These are phyloP conservation scores for Chaetothyriales sp. DNA, from an alignment of 2,329 filamentous ascomycete genomes.

Conservation along the genomic window DNA sequence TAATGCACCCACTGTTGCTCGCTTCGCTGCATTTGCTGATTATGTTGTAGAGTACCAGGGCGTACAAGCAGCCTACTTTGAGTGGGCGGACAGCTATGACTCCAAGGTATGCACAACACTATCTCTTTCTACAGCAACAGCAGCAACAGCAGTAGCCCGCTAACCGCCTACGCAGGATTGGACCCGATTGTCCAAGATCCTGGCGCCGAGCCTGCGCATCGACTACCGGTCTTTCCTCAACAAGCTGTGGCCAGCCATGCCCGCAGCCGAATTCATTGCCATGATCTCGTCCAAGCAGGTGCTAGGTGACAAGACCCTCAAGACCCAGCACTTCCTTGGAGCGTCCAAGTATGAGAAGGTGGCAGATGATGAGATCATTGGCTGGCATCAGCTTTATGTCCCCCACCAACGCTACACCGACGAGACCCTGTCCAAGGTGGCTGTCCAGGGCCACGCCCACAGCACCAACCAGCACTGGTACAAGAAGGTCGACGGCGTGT, in stretches of 20 bases:
- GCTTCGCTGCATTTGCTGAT: neutral
- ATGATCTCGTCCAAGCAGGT: conserved; percentile 45
- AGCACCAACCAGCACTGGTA: conserved; percentile 18
- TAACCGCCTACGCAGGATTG: conserved; percentile 22
- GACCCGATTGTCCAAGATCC: conserved; percentile 26
- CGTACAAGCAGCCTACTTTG: conserved; percentile 21
- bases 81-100: conserved; percentile 33
- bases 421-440: conserved; percentile 32
- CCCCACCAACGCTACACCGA: conserved; percentile 48
- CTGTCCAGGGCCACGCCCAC: conserved; percentile 46
- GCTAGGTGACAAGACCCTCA: conserved; percentile 45
- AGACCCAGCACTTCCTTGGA: conserved; percentile 49
- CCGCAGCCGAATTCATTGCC: conserved; percentile 43
- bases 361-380: conserved; percentile 17
- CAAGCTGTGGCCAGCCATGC: conserved; percentile 46
- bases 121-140: neutral
- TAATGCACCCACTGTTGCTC: conserved; percentile 1
- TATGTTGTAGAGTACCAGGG: conserved; percentile 14
- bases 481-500: conserved; percentile 20
- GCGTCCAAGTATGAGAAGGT: conserved; percentile 19
- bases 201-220: conserved; percentile 42
- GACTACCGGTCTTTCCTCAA: conserved; percentile 55
- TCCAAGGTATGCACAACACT: conserved; percentile 22
- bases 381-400: conserved; percentile 29
- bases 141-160: neutral